Evolutionary conservation across 2,329 filamentous ascomycete genomes (phyloP).

Genomic region (Huntiella bhutanensis): DNA sequence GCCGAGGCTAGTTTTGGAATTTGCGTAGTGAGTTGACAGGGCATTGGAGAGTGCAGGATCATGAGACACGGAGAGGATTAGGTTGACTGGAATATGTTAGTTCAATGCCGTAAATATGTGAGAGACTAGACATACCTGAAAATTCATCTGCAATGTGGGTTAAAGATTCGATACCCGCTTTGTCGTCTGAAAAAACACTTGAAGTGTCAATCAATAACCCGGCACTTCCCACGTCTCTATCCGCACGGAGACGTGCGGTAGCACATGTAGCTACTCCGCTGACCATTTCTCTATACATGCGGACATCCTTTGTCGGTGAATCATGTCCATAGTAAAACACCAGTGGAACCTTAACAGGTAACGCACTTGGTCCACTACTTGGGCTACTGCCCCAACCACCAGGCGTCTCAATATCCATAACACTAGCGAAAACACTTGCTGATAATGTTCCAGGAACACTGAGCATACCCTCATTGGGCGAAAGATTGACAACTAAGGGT

Average conservation of each 20-base stretch:
- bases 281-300: constrained; percentile 54
- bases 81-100: constrained; percentile 37
- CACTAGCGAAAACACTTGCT: constrained; percentile 67
- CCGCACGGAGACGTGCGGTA: constrained; percentile 58
- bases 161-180: constrained; percentile 54
- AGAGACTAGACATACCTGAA: constrained; percentile 21
- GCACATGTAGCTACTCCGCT: constrained; percentile 63
- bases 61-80: constrained; percentile 67
- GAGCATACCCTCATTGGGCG: constrained; percentile 63
- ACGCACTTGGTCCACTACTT: constrained; percentile 70
- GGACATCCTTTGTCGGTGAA: constrained; percentile 51
- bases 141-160: constrained; percentile 50
- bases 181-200: constrained; percentile 45
- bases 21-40: constrained; percentile 49
- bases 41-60: constrained; percentile 51
- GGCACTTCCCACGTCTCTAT: constrained; percentile 47
- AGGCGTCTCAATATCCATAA: constrained; percentile 63
- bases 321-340: constrained; percentile 74
- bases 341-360: constrained; percentile 80
- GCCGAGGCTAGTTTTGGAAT: constrained; percentile 33
- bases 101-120: neutral
- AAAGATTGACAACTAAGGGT: constrained; percentile 67
- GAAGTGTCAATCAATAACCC: constrained; percentile 79
- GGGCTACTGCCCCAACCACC: constrained; percentile 80
- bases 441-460: constrained; percentile 65